These are phyloP conservation scores for Asterophora parasitica DNA, from an alignment of 768 basidiomycete genomes.

Conservation along the genomic window DNA sequence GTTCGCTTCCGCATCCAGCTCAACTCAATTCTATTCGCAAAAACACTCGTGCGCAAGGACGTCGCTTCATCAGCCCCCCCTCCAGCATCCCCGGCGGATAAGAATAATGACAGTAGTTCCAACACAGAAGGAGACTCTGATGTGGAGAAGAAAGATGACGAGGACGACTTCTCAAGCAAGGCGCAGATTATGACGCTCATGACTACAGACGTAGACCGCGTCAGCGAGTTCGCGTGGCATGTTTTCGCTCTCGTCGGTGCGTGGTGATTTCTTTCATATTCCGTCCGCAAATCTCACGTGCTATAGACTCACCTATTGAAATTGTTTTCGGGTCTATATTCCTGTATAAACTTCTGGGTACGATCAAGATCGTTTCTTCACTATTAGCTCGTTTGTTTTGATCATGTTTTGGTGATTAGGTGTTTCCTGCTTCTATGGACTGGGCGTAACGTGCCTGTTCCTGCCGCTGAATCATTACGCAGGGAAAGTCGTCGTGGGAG, in stretches of 20 bases:
- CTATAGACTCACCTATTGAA: slow-evolving; percentile 71
- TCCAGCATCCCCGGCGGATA: slow-evolving; percentile 19
- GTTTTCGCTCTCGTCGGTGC: slow-evolving; percentile 68
- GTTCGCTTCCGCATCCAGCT: slow-evolving; percentile 69
- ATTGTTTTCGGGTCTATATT: slow-evolving; percentile 70
- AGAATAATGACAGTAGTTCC: slow-evolving; percentile 3
- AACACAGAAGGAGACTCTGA: slow-evolving; percentile 1
- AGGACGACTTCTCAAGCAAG: slow-evolving; percentile 61
- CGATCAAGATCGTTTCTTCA: slow-evolving; percentile 13
- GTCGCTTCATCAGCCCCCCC: slow-evolving; percentile 57
- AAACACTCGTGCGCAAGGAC: slow-evolving; percentile 84
- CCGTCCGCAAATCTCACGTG: not conserved
- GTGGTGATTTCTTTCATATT: not conserved
- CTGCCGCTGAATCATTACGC: slow-evolving; percentile 81
- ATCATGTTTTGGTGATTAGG: slow-evolving; percentile 24
- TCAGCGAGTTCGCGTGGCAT: slow-evolving; percentile 82
- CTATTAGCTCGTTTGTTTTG: not conserved
- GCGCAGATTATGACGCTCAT: slow-evolving; percentile 91
- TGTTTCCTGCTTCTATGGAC: slow-evolving; percentile 71
- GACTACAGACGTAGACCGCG: slow-evolving; percentile 91
- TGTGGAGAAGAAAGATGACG: slow-evolving; percentile 33
- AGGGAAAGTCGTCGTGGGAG: slow-evolving; percentile 69
- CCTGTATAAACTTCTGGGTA: slow-evolving; percentile 74
- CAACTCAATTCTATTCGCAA: slow-evolving; percentile 80
- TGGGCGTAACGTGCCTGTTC: slow-evolving; percentile 68